These are phyloP conservation scores for Coleophoma eucalyptorum DNA, from an alignment of 2,329 filamentous ascomycete genomes.

Conservation along the genomic window DNA sequence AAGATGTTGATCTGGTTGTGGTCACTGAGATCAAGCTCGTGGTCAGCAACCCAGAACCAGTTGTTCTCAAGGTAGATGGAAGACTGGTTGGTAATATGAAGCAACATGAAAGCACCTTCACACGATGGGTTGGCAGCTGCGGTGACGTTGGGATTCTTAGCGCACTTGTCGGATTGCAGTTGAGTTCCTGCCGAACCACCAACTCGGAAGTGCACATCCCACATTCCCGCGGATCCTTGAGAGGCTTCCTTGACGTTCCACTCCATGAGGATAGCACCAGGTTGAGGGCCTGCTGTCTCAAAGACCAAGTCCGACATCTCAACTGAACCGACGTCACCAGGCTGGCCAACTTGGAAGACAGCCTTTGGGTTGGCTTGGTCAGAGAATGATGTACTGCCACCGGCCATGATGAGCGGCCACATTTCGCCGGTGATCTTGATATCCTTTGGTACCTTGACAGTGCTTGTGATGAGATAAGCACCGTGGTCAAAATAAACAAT, in stretches of 20 bases:
- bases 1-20: conserved; percentile 82
- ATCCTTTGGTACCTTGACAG: conserved; percentile 70
- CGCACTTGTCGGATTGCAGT: conserved; percentile 71
- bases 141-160: conserved; percentile 66
- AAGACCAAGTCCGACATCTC: conserved; percentile 89
- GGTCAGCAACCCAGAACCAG: conserved; percentile 89
- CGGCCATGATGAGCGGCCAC: conserved; percentile 86
- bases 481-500: conserved; percentile 75
- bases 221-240: conserved; percentile 74
- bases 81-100: conserved; percentile 59
- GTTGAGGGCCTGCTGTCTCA: conserved; percentile 63
- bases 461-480: conserved; percentile 59
- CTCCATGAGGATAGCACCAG: conserved; percentile 85
- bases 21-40: conserved; percentile 74
- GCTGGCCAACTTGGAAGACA: conserved; percentile 80
- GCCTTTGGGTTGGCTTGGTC: conserved; percentile 73
- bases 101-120: conserved; percentile 67
- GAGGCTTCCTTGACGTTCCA: conserved; percentile 75
- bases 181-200: conserved; percentile 82
- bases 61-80: conserved; percentile 82
- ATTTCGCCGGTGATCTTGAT: conserved; percentile 88
- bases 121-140: conserved; percentile 64
- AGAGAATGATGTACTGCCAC: conserved; percentile 64
- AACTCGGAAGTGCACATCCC: conserved; percentile 95
- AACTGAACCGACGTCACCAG: conserved; percentile 72